Conservation (phyloP, 768 basidiomycete genomes). For the Pholiota microspora region DNA sequence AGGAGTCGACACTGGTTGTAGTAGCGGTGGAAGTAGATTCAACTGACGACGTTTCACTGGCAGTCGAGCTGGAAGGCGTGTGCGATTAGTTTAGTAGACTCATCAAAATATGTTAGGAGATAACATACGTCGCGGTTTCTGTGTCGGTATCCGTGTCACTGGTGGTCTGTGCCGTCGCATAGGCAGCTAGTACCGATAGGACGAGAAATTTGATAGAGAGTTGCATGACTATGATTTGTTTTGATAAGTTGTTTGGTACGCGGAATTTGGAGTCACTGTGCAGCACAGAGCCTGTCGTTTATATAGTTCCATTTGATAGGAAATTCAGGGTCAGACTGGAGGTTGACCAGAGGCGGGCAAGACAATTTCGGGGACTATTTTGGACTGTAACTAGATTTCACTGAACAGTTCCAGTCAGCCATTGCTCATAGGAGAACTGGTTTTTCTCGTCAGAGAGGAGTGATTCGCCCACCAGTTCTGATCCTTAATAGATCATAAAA, state of each 20-base stretch:
- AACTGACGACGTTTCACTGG: too few species aligned
- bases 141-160: background rate
- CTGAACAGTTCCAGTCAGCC: background rate
- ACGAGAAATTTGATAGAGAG: background rate
- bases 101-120: background rate
- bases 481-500: background rate
- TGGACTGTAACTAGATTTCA: background rate
- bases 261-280: too few species aligned
- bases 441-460: too few species aligned
- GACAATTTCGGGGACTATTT: background rate
- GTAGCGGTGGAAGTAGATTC: too few species aligned
- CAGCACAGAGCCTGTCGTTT: background rate
- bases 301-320: background rate
- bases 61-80: background rate
- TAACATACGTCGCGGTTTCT: background rate
- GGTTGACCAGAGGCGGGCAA: too few species aligned
- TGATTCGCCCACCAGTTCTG: background rate
- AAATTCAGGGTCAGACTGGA: background rate
- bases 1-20: background rate
- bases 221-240: background rate
- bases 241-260: background rate
- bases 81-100: background rate
- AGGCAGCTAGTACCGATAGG: background rate
- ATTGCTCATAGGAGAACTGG: too few species aligned
- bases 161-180: slow-evolving; percentile 2